phyloP scores from a whole-genome alignment of 495 filamentous ascomycete species.

The Xylaria grammica region DNA sequence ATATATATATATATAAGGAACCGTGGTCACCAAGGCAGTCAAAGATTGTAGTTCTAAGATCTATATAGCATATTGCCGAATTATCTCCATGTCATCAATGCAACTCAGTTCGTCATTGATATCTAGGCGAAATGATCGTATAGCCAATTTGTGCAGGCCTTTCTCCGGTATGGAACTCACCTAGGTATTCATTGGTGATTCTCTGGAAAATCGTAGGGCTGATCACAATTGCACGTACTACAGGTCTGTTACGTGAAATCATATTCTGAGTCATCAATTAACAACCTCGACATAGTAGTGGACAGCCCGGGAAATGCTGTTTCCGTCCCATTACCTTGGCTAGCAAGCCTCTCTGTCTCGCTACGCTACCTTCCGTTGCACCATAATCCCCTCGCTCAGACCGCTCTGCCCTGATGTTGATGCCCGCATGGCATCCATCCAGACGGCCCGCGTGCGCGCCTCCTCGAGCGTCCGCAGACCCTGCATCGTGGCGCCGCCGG shows the following conservation, averaged over 20 bases:
- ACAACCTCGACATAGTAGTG: neutral
- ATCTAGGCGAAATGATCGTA: no score
- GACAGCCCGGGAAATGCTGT: neutral
- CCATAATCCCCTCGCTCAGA: neutral
- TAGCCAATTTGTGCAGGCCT: no score
- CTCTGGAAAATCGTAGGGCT: no score
- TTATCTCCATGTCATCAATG: neutral
- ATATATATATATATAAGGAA: conserved; percentile 9
- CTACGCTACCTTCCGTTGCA: neutral
- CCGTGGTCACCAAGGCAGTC: neutral
- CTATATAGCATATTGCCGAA: neutral
- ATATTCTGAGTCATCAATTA: neutral
- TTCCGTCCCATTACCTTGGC: neutral
- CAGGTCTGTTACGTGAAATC: no score
- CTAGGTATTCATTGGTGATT: no score
- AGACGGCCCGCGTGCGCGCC: conserved; percentile 55
- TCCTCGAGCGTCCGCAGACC: conserved; percentile 67
- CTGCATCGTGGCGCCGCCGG: conserved; percentile 69
- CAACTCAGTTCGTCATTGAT: neutral
- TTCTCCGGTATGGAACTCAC: no score
- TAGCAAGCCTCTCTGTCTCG: neutral
- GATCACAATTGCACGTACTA: no score
- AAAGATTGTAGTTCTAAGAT: no score
- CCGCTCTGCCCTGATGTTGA: conserved; percentile 10
- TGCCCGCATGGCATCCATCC: conserved; percentile 18